Conservation (phyloP, 768 basidiomycete species). For the Tephrocybe sp. region DNA sequence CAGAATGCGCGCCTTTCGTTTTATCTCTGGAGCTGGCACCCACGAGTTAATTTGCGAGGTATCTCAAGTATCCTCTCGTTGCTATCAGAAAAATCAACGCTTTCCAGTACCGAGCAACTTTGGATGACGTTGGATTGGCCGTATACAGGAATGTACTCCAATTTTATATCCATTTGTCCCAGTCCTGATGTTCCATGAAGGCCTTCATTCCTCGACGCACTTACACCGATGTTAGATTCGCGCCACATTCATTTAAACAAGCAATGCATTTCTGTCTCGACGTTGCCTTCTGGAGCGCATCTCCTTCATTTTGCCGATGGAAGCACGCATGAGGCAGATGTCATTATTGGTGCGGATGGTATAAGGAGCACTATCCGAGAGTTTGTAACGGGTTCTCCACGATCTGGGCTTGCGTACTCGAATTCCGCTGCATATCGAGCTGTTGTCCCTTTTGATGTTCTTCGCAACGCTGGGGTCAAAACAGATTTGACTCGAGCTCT, state of each 20-base stretch:
- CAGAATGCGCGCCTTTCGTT: slow-evolving; percentile 31
- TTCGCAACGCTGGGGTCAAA: slow-evolving; percentile 32
- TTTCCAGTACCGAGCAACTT: slow-evolving; percentile 29
- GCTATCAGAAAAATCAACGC: not conserved
- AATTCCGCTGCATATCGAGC: slow-evolving; percentile 49
- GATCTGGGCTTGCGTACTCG: slow-evolving; percentile 34
- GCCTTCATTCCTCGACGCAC: slow-evolving; percentile 48
- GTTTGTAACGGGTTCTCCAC: slow-evolving; percentile 24
- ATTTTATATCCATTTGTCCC: not conserved
- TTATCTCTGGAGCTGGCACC: slow-evolving; percentile 36
- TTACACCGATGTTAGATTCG: slow-evolving; percentile 41
- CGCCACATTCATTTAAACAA: slow-evolving; percentile 46
- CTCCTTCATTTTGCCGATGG: slow-evolving; percentile 48
- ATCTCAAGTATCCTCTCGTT: slow-evolving; percentile 10
- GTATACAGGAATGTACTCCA: slow-evolving; percentile 33
- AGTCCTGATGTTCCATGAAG: slow-evolving; percentile 23
- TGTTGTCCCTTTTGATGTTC: slow-evolving; percentile 35
- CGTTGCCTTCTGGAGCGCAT: slow-evolving; percentile 22
- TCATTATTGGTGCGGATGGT: slow-evolving; percentile 53
- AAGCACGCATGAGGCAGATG: slow-evolving; percentile 40
- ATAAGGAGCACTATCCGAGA: slow-evolving; percentile 45
- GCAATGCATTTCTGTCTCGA: slow-evolving; percentile 37
- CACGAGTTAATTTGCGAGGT: slow-evolving; percentile 47
- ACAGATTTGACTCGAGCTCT: slow-evolving; percentile 34
- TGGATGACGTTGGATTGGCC: slow-evolving; percentile 37